Conservation (phyloP, 768 basidiomycete species). For the Flagelloscypha sp. region DNA sequence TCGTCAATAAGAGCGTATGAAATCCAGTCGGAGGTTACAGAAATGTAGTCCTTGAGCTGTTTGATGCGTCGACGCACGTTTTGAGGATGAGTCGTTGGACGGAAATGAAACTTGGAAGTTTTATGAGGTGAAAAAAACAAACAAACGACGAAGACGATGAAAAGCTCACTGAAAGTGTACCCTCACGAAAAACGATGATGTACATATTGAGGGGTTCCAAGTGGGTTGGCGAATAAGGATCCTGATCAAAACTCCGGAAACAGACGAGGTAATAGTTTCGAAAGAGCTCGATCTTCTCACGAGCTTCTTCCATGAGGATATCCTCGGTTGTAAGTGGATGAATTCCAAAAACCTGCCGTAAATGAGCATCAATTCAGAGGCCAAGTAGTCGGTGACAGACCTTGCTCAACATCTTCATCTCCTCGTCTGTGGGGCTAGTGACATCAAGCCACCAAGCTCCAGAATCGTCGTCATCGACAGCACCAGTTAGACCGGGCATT, state of each 20-base stretch:
- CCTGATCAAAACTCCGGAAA: slow-evolving; percentile 98
- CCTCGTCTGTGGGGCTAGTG: slow-evolving; percentile 88
- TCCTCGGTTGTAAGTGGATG: slow-evolving; percentile 99
- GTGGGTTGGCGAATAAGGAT: slow-evolving; percentile 93
- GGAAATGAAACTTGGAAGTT: slow-evolving; percentile 79
- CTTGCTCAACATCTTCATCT: slow-evolving; percentile 96
- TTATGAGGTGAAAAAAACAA: slow-evolving; percentile 1
- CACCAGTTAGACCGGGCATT: slow-evolving; percentile 10
- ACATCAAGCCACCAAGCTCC: slow-evolving; percentile 98
- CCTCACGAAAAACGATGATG: slow-evolving; percentile 97
- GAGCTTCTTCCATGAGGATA: slow-evolving; percentile 98
- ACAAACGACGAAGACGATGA: slow-evolving; percentile 9
- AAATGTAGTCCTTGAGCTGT: slow-evolving; percentile 98
- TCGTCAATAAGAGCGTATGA: slow-evolving; percentile 99
- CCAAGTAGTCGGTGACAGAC: slow-evolving; percentile 28
- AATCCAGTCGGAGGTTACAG: slow-evolving; percentile 99
- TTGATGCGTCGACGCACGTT: slow-evolving; percentile 97
- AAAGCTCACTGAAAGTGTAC: slow-evolving; percentile 86
- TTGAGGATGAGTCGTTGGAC: slow-evolving; percentile 94
- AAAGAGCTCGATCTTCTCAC: slow-evolving; percentile 99
- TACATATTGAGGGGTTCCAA: slow-evolving; percentile 99
- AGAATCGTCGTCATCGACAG: slow-evolving; percentile 29
- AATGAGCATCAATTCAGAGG: slow-evolving; percentile 7
- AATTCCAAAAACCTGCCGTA: slow-evolving; percentile 81
- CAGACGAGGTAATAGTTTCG: slow-evolving; percentile 98